Evolutionary conservation across 1,139 yeast species (phyloP), one percentile per base, ranked within the genome.

Genomic region (Candida dubliniensis): DNA sequence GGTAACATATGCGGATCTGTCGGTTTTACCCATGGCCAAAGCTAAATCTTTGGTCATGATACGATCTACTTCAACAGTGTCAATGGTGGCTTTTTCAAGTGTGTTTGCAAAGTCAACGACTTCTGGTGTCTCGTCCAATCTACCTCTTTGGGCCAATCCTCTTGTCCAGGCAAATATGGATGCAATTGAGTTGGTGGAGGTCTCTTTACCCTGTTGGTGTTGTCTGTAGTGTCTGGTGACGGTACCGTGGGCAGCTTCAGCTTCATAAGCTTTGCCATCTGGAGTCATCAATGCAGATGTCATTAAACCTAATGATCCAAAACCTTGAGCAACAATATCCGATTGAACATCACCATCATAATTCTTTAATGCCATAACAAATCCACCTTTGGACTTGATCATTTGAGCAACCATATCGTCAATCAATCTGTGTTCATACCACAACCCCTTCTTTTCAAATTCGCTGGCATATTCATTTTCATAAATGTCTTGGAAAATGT

Each of bases 341-440:
- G 88, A 82, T 66, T 85, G 89, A 45, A 86, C 95, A 65, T 86
- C 95, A 66, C 95, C 95, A 63, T 86, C 95, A 61, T 86, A 86
- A 67, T 86, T 86, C 68, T 86, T 86, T 77, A 86, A 75, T 40
- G 95, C 95, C 75, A 86, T 83, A 54, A 86, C 81, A 61, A 79
- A 86, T 9, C 95, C 95, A 63, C 95, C 95, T 61, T 81, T 83
- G 25, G 91, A 84, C 64, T 86, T 86, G 61, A 86, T 70, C 95
- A 86, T 86, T 67, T 86, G 95, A 4, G 95, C 95, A 51, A 86
- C 95, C 91, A 86, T 86, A 63, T 86, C 95, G 63, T 86, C 95
- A 52, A 86, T 86, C 55, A 86, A 76, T 67, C 95, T 81, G 63
- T 86, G 95, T 61, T 86, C 93, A 58, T 84, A 86, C 80, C 83